These are phyloP conservation scores for Neocatenulostroma microsporum DNA, from an alignment of 2,329 filamentous ascomycete genomes.

Conservation along the genomic window DNA sequence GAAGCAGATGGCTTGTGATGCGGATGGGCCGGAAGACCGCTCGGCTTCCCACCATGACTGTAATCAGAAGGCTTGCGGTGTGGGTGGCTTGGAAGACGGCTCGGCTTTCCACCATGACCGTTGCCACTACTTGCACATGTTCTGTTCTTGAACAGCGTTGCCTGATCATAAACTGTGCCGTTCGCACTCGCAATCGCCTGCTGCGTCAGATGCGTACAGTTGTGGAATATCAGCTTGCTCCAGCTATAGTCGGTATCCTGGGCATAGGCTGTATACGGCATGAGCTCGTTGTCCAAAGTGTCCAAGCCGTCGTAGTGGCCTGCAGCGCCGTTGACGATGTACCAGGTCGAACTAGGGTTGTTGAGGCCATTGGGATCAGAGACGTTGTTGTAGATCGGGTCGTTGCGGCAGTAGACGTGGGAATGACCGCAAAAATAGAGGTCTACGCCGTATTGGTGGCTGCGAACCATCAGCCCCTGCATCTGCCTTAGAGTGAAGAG, in stretches of 20 bases:
- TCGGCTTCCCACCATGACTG: too few species aligned
- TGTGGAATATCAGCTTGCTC: conserved; percentile 35
- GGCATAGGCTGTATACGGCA: conserved; percentile 24
- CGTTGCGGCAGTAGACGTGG: conserved; percentile 41
- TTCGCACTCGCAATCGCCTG: conserved; percentile 30
- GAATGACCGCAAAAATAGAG: conserved; percentile 38
- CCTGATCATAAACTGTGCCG: conserved; percentile 25
- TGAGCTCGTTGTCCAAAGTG: conserved; percentile 13
- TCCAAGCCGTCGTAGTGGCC: conserved; percentile 46
- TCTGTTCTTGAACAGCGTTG: conserved; percentile 22
- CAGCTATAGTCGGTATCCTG: conserved; percentile 32
- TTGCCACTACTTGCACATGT: neutral
- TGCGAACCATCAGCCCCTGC: too few species aligned
- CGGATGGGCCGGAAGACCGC: too few species aligned
- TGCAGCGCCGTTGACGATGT: conserved; percentile 46
- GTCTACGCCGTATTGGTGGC: conserved; percentile 41
- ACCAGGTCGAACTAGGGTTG: conserved; percentile 43
- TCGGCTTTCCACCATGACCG: neutral
- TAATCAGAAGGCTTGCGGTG: too few species aligned
- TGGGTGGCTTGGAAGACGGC: too few species aligned
- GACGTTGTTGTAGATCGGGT: conserved; percentile 24
- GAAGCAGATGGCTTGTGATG: too few species aligned
- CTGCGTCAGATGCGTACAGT: conserved; percentile 34
- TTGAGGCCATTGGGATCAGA: conserved; percentile 39
- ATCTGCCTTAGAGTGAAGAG: too few species aligned